Conservation (phyloP, 2,329 filamentous ascomycete species). For the Fusarium sp. region DNA sequence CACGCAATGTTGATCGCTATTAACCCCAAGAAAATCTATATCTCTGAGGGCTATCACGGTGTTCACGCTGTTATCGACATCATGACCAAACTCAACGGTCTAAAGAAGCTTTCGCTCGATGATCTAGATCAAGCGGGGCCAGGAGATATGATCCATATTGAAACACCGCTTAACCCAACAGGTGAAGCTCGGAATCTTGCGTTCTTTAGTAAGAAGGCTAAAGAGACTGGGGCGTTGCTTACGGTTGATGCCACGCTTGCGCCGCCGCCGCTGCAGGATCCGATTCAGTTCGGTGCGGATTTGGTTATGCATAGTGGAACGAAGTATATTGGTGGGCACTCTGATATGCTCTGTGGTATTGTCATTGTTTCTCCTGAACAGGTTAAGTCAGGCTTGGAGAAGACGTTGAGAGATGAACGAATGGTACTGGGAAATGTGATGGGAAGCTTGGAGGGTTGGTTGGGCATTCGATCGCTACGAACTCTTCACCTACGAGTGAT, state of each 20-base stretch:
- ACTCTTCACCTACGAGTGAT: constrained; percentile 86
- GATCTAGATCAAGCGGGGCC: constrained; percentile 69
- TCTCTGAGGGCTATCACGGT: constrained; percentile 89
- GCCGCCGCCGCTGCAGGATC: constrained; percentile 87
- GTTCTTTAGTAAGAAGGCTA: constrained; percentile 77
- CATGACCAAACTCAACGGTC: constrained; percentile 77
- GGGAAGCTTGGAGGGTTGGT: constrained; percentile 90
- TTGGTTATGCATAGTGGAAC: constrained; percentile 91
- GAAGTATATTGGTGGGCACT: constrained; percentile 96
- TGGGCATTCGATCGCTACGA: constrained; percentile 84
- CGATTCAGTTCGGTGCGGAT: constrained; percentile 83
- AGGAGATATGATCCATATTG: constrained; percentile 83
- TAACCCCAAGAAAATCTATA: constrained; percentile 83
- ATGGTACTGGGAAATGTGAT: constrained; percentile 81
- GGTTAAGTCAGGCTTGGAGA: constrained; percentile 61
- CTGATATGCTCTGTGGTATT: constrained; percentile 89
- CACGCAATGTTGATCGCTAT: constrained; percentile 84
- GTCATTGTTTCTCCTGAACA: constrained; percentile 68
- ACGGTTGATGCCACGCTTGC: constrained; percentile 93
- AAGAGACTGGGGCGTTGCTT: constrained; percentile 74
- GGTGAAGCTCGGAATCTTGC: constrained; percentile 81
- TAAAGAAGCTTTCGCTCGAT: constrained; percentile 77
- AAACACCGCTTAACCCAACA: constrained; percentile 92
- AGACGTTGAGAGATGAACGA: constrained; percentile 71
- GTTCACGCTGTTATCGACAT: constrained; percentile 86